phyloP scores from a whole-genome alignment of 164 flowering plant species.

The Piper betle region DNA sequence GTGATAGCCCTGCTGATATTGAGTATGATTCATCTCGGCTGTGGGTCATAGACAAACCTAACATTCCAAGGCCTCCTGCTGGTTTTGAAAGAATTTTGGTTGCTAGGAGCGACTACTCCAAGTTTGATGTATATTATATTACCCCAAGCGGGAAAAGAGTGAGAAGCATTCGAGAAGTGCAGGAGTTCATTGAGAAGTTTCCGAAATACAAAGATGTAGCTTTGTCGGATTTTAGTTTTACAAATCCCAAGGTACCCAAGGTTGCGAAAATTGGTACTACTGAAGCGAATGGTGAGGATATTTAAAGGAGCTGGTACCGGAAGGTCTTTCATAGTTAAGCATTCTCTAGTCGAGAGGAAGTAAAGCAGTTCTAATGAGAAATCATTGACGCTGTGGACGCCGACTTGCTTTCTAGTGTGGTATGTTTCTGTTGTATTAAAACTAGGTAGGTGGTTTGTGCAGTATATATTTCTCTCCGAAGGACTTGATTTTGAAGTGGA shows the following conservation, averaged over 20 bases:
- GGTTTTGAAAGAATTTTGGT: constrained; percentile 54
- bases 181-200: constrained; percentile 33
- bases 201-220: constrained; percentile 28
- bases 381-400: no score
- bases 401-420: no score
- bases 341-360: no score
- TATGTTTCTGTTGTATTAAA: no score
- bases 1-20: constrained; percentile 65
- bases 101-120: constrained; percentile 48
- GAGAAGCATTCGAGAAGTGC: constrained; percentile 35
- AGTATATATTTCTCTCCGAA: no score
- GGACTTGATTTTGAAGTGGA: no score
- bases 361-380: no score
- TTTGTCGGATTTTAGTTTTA: constrained; percentile 38
- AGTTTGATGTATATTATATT: constrained; percentile 49
- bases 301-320: neutral
- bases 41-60: constrained; percentile 76
- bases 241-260: constrained; percentile 48
- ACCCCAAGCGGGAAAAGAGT: constrained; percentile 51
- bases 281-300: constrained; percentile 4
- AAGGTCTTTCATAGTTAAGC: neutral
- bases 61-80: constrained; percentile 56
- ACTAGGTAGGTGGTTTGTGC: no score
- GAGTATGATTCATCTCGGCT: constrained; percentile 47
- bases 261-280: constrained; percentile 43